Evolutionary conservation across 495 filamentous ascomycete genomes (phyloP).

Genomic region (Astrocystis sublimbata): DNA sequence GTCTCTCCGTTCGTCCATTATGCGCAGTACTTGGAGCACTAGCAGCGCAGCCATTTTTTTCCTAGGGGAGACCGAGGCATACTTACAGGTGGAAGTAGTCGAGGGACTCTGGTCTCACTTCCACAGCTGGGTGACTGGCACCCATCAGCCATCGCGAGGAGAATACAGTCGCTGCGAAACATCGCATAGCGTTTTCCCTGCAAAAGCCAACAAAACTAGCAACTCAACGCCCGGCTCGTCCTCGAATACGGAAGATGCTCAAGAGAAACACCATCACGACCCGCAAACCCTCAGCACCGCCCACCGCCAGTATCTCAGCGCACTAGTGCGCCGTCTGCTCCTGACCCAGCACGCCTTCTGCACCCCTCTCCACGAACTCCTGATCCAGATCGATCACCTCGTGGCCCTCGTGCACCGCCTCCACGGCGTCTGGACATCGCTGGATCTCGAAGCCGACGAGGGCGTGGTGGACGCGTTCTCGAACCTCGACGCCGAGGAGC

Average conservation of each 20-base stretch:
- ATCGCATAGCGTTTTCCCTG: slow-evolving; percentile 3
- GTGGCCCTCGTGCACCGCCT: slow-evolving; percentile 72
- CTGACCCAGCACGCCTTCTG: slow-evolving; percentile 71
- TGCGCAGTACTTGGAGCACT: slow-evolving; percentile 85
- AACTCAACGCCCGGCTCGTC: neutral
- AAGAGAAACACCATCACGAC: slow-evolving; percentile 50
- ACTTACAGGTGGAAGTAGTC: slow-evolving; percentile 88
- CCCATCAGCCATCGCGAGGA: slow-evolving; percentile 24
- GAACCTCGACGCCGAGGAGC: slow-evolving; percentile 68
- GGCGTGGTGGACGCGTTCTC: slow-evolving; percentile 73
- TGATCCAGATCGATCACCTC: slow-evolving; percentile 73
- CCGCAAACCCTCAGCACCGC: slow-evolving; percentile 80
- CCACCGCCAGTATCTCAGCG: slow-evolving; percentile 71
- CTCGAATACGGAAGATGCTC: neutral
- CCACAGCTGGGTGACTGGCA: slow-evolving; percentile 47
- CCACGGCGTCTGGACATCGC: slow-evolving; percentile 67
- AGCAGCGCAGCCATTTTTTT: slow-evolving; percentile 82
- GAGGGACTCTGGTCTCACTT: slow-evolving; percentile 74
- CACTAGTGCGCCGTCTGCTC: slow-evolving; percentile 67
- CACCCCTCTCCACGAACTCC: slow-evolving; percentile 64
- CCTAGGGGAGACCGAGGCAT: slow-evolving; percentile 78
- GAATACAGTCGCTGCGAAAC: slow-evolving; percentile 12
- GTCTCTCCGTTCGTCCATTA: slow-evolving; percentile 57
- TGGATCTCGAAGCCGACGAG: slow-evolving; percentile 76
- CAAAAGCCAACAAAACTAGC: slow-evolving; percentile 2